These are phyloP conservation scores for Gossypium davidsonii DNA, from an alignment of 441 rosid species.

Conservation along the genomic window DNA sequence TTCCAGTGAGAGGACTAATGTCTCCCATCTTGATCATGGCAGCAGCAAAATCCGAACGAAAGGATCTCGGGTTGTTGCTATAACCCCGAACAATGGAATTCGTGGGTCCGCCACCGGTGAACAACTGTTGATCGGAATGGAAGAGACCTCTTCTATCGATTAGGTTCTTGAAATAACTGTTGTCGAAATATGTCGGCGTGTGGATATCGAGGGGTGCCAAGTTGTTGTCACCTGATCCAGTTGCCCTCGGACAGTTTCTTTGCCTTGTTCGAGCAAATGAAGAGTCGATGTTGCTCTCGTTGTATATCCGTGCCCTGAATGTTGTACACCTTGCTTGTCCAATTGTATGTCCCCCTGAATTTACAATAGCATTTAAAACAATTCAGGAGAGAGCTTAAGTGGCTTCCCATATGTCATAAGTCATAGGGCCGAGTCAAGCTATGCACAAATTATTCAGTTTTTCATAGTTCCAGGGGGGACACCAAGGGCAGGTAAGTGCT, in stretches of 20 bases:
- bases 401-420: too few relatives aligned
- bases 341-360: constrained; percentile 15
- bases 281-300: constrained; percentile 58
- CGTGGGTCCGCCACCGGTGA: constrained; percentile 56
- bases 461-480: too few relatives aligned
- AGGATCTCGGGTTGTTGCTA: constrained; percentile 32
- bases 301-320: constrained; percentile 59
- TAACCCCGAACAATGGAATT: constrained; percentile 56
- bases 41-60: constrained; percentile 50
- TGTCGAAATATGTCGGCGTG: constrained; percentile 55
- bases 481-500: too few relatives aligned
- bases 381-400: too few relatives aligned
- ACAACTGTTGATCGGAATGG: constrained; percentile 74
- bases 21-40: constrained; percentile 92
- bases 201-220: constrained; percentile 68
- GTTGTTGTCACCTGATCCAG: constrained; percentile 64
- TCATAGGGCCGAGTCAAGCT: too few relatives aligned
- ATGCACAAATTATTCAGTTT: too few relatives aligned
- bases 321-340: constrained; percentile 61
- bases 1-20: constrained; percentile 71
- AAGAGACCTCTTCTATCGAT: constrained; percentile 50
- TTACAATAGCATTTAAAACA: not conserved
- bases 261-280: constrained; percentile 50
- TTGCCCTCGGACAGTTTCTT: constrained; percentile 42
- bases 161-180: constrained; percentile 65